These are phyloP conservation scores for Neopestalotiopsis rosae DNA, from an alignment of 2,329 filamentous ascomycete species.

Conservation along the genomic window DNA sequence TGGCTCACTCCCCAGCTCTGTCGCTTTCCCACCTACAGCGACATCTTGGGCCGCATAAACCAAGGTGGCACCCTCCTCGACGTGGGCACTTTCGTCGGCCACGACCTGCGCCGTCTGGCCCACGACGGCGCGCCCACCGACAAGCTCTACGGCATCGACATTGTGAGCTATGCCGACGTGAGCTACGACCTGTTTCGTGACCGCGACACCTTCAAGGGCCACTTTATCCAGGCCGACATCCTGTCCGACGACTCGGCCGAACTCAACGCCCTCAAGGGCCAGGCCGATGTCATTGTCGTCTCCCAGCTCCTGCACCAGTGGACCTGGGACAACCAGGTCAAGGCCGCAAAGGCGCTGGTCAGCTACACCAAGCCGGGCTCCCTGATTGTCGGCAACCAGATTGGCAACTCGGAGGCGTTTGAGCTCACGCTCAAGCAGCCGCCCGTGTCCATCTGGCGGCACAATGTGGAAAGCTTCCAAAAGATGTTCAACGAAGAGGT, in stretches of 20 bases:
- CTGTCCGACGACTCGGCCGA: conserved; percentile 33
- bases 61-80: conserved; percentile 36
- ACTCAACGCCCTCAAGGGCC: conserved; percentile 40
- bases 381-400: conserved; percentile 44
- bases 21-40: conserved; percentile 12
- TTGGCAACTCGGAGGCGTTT: conserved; percentile 27
- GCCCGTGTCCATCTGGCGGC: neutral
- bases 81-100: conserved; percentile 44
- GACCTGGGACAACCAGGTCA: conserved; percentile 42
- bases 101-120: conserved; percentile 43
- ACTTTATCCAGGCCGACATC: conserved; percentile 40
- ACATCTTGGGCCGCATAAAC: conserved; percentile 18
- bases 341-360: conserved; percentile 36
- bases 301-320: conserved; percentile 51
- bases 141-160: conserved; percentile 39
- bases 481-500: conserved; percentile 21
- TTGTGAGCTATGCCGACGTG: conserved; percentile 38
- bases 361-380: conserved; percentile 28
- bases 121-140: conserved; percentile 39
- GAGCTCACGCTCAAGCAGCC: neutral
- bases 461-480: conserved; percentile 3
- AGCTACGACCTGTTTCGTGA: conserved; percentile 45
- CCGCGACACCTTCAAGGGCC: conserved; percentile 31
- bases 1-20: conserved; percentile 10
- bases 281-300: conserved; percentile 46